A percentile compares a stretch with the other conserved stretches of the same genome.
Conservation (phyloP, 1,284 basidiomycete species). For the Inonotus obliquus region DNA sequence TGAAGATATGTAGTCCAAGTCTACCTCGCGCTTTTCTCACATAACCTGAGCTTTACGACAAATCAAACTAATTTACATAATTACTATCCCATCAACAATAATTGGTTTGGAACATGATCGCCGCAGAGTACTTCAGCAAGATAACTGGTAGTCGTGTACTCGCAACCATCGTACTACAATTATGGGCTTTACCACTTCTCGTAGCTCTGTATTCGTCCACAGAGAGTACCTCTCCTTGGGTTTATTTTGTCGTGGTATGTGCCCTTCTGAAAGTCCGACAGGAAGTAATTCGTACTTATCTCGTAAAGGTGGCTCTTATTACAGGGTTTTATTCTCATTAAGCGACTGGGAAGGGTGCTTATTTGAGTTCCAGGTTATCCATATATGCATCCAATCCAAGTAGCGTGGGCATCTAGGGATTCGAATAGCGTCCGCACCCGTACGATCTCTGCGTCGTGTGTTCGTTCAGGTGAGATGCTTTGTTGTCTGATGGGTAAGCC, state of each 20-base stretch:
- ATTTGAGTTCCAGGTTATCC: slow-evolving; percentile 30
- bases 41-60: slow-evolving; percentile 48
- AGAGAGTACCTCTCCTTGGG: slow-evolving; percentile 50
- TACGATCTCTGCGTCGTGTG: slow-evolving; percentile 57
- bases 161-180: slow-evolving; percentile 48
- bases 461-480: slow-evolving; percentile 49
- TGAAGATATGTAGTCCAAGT: slow-evolving; percentile 35
- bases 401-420: slow-evolving; percentile 60
- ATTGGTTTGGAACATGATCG: slow-evolving; percentile 40
- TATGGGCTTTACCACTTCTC: slow-evolving; percentile 60
- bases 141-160: slow-evolving; percentile 49
- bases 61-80: slow-evolving; percentile 46
- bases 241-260: slow-evolving; percentile 45
- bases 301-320: slow-evolving; percentile 39
- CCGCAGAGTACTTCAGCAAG: slow-evolving; percentile 50
- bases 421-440: slow-evolving; percentile 54
- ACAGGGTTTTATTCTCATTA: slow-evolving; percentile 31
- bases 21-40: slow-evolving; percentile 50
- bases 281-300: background rate
- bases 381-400: slow-evolving; percentile 42
- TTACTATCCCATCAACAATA: slow-evolving; percentile 45
- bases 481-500: background rate
- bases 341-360: background rate
- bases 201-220: slow-evolving; percentile 53
- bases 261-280: background rate